Conservation (phyloP, 225 moss, liverwort and hornwort genomes). For the Pseudisothecium myosuroides region DNA sequence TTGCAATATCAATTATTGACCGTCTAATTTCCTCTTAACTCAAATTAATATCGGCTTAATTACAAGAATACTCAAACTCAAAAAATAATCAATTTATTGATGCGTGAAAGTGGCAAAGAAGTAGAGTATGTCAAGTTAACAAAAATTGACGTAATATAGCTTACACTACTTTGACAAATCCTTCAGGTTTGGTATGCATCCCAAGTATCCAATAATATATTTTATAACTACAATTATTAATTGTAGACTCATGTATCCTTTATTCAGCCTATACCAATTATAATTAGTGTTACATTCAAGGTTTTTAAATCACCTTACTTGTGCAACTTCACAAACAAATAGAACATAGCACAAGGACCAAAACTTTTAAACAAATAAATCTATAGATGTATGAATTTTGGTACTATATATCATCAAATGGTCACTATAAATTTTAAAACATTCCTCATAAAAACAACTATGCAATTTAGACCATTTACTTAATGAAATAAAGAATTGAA, state of each 20-base stretch:
- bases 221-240: background rate
- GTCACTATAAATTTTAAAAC: background rate
- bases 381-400: fast-evolving
- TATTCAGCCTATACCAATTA: background rate
- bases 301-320: background rate
- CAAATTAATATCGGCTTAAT: background rate
- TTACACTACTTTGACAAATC: background rate
- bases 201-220: background rate
- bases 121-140: fast-evolving
- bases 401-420: fast-evolving
- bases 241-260: fast-evolving
- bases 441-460: background rate
- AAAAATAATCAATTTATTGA: background rate
- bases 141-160: background rate
- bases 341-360: background rate
- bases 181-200: background rate
- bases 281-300: background rate
- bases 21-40: fast-evolving
- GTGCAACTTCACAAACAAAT: background rate
- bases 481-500: background rate
- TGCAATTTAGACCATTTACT: background rate
- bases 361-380: background rate
- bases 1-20: too few relatives aligned
- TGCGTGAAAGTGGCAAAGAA: background rate
- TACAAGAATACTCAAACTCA: background rate